Conservation (phyloP, 2,329 filamentous ascomycete genomes). For the Hymenoscyphus albidus region DNA sequence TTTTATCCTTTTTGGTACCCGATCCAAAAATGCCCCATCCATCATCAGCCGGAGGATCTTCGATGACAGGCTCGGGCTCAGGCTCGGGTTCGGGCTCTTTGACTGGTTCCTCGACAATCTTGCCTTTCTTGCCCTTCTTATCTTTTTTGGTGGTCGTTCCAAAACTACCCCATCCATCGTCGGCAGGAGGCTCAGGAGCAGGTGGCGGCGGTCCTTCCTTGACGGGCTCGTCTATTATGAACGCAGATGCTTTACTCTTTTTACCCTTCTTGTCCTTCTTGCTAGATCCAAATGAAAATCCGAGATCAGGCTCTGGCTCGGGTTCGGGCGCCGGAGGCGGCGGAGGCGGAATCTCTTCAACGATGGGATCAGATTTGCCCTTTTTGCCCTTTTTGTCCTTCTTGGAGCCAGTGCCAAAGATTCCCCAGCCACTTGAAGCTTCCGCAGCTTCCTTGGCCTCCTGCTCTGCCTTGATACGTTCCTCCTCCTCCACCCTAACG, state of each 20-base stretch:
- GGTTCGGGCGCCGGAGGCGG: conserved; percentile 27
- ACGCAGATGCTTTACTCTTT: conserved; percentile 16
- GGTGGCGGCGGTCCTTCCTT: conserved; percentile 18
- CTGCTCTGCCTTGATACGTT: conserved; percentile 47
- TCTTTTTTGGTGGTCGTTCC: conserved; percentile 6
- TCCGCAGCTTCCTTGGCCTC: conserved; percentile 42
- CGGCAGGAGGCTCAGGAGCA: conserved; percentile 31
- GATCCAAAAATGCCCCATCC: conserved; percentile 16
- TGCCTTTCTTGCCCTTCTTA: conserved; percentile 30
- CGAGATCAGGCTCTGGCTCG: conserved; percentile 30
- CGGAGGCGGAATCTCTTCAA: conserved; percentile 23
- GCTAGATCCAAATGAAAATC: conserved; percentile 10
- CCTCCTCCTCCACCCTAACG: conserved; percentile 22
- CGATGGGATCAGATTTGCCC: conserved; percentile 9
- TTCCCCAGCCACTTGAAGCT: conserved; percentile 32
- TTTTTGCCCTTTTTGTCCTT: conserved; percentile 43
- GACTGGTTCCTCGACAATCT: conserved; percentile 7
- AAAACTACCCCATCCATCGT: conserved; percentile 16
- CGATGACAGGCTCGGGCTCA: conserved; percentile 25
- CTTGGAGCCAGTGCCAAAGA: conserved; percentile 32
- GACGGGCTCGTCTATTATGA: conserved; percentile 7
- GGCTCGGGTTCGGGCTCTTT: conserved; percentile 8
- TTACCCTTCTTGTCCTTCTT: conserved; percentile 42
- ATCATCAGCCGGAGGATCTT: conserved; percentile 31
- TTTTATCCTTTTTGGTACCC: conserved; percentile 23